A percentile compares a stretch with the other conserved stretches of the same genome.
These are phyloP conservation scores for Phytophthora pseudosyringae DNA, from an alignment of 352 stramenopile genomes.

Conservation along the genomic window DNA sequence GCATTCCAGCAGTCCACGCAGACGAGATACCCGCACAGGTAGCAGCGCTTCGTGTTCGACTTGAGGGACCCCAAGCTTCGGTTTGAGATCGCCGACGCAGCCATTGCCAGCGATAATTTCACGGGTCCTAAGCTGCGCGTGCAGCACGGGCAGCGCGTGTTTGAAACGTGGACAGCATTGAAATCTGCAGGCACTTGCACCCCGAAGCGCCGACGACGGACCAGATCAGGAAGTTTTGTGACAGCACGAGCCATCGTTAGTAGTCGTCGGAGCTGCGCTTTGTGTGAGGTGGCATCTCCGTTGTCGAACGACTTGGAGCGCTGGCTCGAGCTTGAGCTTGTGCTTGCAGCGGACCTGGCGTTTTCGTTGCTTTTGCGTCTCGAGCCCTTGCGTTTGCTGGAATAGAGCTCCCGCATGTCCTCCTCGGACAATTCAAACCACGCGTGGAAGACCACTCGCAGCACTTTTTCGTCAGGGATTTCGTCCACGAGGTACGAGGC, in stretches of 20 bases:
- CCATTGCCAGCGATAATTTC: constrained; percentile 20
- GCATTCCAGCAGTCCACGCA: constrained; percentile 43
- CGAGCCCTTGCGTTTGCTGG: constrained; percentile 8
- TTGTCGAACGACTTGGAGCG: constrained; percentile 8
- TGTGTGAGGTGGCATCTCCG: constrained; percentile 12
- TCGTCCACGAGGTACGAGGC: constrained; percentile 29
- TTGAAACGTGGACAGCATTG: constrained; percentile 38
- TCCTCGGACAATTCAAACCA: constrained; percentile 20
- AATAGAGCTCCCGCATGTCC: constrained; percentile 2
- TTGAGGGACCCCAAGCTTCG: constrained; percentile 17
- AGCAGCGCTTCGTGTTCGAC: constrained; percentile 38
- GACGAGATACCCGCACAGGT: constrained; percentile 44
- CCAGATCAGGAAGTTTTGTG: constrained; percentile 42
- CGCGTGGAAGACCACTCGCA: constrained; percentile 35
- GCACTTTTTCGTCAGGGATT: constrained; percentile 8
- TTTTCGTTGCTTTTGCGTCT: constrained; percentile 20
- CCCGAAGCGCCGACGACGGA: constrained; percentile 61
- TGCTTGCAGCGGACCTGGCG: not conserved
- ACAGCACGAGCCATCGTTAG: constrained; percentile 41
- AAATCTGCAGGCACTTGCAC: constrained; percentile 55
- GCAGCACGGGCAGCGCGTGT: constrained; percentile 62
- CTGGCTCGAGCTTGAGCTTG: constrained; percentile 6
- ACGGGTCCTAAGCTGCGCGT: constrained; percentile 43
- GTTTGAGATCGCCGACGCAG: constrained; percentile 8
- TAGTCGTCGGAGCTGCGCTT: constrained; percentile 27